A percentile compares a stretch with the other conserved stretches of the same genome.
These are phyloP conservation scores for Sporothrix pallida DNA, from an alignment of 2,329 filamentous ascomycete genomes.

Conservation along the genomic window DNA sequence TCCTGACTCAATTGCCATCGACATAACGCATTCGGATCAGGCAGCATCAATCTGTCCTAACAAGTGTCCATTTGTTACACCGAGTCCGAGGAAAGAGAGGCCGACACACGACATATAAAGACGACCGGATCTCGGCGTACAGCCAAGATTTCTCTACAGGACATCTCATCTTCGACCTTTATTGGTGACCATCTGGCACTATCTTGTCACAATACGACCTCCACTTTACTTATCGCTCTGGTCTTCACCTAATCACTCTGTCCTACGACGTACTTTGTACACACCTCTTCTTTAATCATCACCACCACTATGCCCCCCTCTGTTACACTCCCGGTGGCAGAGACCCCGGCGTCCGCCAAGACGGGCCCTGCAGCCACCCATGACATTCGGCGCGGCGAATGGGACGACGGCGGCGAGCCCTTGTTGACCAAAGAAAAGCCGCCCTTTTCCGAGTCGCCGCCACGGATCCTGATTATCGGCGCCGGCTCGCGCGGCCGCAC, in stretches of 20 bases:
- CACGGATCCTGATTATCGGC: constrained; percentile 78
- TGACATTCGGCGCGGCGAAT: constrained; percentile 16
- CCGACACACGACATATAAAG: not conserved
- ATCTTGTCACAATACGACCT: no score
- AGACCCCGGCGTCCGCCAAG: not conserved
- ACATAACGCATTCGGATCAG: constrained; percentile 4
- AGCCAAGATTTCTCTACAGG: not conserved
- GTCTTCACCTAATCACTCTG: no score
- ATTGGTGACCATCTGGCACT: no score
- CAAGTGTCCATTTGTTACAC: not conserved
- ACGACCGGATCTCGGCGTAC: not conserved
- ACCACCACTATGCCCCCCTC: constrained; percentile 3
- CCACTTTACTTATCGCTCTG: no score
- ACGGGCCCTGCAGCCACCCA: not conserved
- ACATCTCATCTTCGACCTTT: no score
- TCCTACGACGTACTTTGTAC: not conserved
- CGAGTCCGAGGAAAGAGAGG: not conserved
- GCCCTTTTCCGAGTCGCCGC: constrained; percentile 56
- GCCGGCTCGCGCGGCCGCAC: constrained; percentile 78
- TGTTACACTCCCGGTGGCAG: not conserved
- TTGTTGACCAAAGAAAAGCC: constrained; percentile 49
- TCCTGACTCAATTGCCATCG: not conserved
- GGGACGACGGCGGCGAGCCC: constrained; percentile 36
- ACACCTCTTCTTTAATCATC: not conserved
- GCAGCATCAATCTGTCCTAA: not conserved